These are phyloP conservation scores for Reutealis trisperma DNA, from an alignment of 345 rosid species.

Conservation along the genomic window DNA sequence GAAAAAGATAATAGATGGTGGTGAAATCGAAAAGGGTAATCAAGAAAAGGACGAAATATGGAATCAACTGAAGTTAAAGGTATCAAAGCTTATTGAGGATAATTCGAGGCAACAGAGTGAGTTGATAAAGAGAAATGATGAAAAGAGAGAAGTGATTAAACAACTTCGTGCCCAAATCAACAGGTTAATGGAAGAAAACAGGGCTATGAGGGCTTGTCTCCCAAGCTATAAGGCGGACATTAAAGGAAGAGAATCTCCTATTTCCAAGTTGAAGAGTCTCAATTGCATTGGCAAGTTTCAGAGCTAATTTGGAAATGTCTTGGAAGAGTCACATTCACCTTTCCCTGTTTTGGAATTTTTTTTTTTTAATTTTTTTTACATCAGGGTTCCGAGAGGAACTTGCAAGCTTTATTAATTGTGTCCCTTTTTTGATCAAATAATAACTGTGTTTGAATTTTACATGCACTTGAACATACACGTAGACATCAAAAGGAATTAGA, in stretches of 20 bases:
- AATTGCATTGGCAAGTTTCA: constrained; percentile 18
- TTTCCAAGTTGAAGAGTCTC: constrained; percentile 17
- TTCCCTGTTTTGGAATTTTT: background rate
- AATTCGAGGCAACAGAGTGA: constrained; percentile 30
- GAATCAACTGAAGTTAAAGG: constrained; percentile 18
- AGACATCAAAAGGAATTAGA: too few relatives aligned
- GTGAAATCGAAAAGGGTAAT: background rate
- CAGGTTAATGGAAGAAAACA: constrained; percentile 21
- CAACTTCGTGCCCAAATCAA: constrained; percentile 26
- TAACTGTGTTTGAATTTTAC: too few relatives aligned
- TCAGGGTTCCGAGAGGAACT: too few relatives aligned
- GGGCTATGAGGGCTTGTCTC: constrained; percentile 6
- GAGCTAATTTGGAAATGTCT: too few relatives aligned
- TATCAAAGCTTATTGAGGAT: constrained; percentile 23
- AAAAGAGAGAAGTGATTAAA: constrained; percentile 35
- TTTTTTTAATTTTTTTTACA: too few relatives aligned
- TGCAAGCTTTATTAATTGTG: too few relatives aligned
- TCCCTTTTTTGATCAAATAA: too few relatives aligned
- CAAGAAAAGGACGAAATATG: constrained; percentile 19
- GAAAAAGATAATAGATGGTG: background rate
- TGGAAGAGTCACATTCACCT: too few relatives aligned
- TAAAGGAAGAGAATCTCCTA: background rate
- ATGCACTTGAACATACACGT: too few relatives aligned
- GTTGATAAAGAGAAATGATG: constrained; percentile 35
- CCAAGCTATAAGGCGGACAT: constrained; percentile 5